These are phyloP conservation scores for Hypocreales sp. DNA, from an alignment of 2,329 filamentous ascomycete genomes.

Conservation along the genomic window DNA sequence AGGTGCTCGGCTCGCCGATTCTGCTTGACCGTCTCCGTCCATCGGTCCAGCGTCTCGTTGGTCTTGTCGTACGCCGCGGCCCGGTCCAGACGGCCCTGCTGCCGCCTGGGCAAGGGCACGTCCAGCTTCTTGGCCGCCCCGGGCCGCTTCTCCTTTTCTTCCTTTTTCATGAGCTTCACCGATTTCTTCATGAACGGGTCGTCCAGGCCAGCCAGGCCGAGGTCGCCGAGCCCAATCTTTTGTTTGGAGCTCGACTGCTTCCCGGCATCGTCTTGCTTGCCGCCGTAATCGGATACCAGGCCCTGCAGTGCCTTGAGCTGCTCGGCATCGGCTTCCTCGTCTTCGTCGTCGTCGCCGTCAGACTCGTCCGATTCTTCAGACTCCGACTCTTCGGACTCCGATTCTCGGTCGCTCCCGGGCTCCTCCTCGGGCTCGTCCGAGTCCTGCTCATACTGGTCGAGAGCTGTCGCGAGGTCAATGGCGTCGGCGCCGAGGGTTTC, in stretches of 20 bases:
- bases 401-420: slow-evolving; percentile 27
- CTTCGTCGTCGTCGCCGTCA: slow-evolving; percentile 36
- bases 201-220: slow-evolving; percentile 53
- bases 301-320: slow-evolving; percentile 51
- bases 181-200: slow-evolving; percentile 66
- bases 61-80: slow-evolving; percentile 76
- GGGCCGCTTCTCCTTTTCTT: slow-evolving; percentile 32
- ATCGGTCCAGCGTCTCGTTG: slow-evolving; percentile 77
- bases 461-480: slow-evolving; percentile 40
- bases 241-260: slow-evolving; percentile 31
- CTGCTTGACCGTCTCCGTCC: slow-evolving; percentile 89
- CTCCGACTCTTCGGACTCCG: slow-evolving; percentile 24
- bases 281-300: slow-evolving; percentile 53
- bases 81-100: slow-evolving; percentile 75
- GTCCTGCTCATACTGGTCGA: slow-evolving; percentile 37
- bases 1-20: slow-evolving; percentile 87
- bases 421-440: slow-evolving; percentile 33
- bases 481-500: slow-evolving; percentile 43
- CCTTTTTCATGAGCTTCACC: slow-evolving; percentile 56
- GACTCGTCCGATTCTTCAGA: slow-evolving; percentile 27
- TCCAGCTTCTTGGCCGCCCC: slow-evolving; percentile 52
- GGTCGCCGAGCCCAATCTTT: slow-evolving; percentile 61
- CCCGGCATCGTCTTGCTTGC: slow-evolving; percentile 41
- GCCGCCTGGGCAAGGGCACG: slow-evolving; percentile 68
- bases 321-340: slow-evolving; percentile 30